These are phyloP conservation scores for Chaetothyriales sp. DNA, from an alignment of 2,329 filamentous ascomycete genomes.

Conservation along the genomic window DNA sequence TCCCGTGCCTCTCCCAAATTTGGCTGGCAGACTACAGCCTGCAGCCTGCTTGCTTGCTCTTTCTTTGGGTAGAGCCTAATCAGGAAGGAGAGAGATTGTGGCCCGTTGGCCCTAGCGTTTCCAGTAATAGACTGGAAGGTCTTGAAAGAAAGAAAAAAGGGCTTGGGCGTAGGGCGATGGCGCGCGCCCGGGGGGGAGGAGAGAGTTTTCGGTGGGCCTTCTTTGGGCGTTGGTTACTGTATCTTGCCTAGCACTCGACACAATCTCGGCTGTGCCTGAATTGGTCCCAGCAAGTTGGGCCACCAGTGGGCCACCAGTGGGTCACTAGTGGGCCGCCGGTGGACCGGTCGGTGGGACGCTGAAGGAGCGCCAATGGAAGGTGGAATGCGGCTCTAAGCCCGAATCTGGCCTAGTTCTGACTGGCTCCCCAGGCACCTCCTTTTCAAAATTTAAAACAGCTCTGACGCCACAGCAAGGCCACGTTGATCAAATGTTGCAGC, in stretches of 20 bases:
- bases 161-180: no score
- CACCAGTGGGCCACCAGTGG: not conserved
- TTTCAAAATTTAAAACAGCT: not conserved
- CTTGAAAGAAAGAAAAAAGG: no score
- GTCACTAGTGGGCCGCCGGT: no score
- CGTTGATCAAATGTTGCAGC: not conserved
- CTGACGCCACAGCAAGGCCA: not conserved
- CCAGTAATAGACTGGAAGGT: no score
- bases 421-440: not conserved
- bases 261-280: not conserved
- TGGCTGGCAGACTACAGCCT: no score
- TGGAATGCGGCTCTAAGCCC: not conserved
- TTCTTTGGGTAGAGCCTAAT: not conserved
- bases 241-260: not conserved
- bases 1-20: no score
- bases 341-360: no score
- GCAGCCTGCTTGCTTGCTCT: no score
- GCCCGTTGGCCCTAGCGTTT: not conserved
- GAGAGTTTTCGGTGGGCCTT: not conserved
- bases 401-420: not conserved
- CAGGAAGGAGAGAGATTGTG: not conserved
- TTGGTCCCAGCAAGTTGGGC: not conserved
- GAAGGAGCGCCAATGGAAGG: no score
- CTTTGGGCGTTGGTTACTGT: not conserved
- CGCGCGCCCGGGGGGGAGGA: no score